phyloP scores from a whole-genome alignment of 1,284 basidiomycete species.

The Megacollybia platyphylla region DNA sequence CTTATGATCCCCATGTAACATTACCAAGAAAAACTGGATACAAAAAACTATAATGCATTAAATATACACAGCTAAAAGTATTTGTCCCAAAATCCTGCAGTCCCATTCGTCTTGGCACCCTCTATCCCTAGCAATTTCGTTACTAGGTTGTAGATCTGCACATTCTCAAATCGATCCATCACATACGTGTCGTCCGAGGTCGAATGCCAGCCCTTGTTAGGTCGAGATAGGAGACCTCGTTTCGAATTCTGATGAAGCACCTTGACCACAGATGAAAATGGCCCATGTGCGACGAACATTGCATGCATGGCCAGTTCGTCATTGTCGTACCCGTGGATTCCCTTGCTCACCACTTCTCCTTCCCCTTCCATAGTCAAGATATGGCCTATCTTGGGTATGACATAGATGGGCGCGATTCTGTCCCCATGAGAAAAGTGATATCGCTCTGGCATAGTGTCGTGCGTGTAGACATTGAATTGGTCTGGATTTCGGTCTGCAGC shows the following conservation, averaged over 20 bases:
- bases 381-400: conserved; percentile 73
- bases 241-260: conserved; percentile 24
- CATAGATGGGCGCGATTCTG: conserved; percentile 80
- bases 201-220: conserved; percentile 53
- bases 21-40: too few relatives aligned
- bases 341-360: conserved; percentile 59
- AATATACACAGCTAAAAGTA: conserved; percentile 34
- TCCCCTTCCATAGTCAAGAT: conserved; percentile 48
- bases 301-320: conserved; percentile 69
- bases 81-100: conserved; percentile 66
- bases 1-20: too few relatives aligned
- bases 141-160: conserved; percentile 78
- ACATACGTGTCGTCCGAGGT: conserved; percentile 52
- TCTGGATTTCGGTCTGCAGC: conserved; percentile 32
- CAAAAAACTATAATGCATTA: neutral
- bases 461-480: conserved; percentile 70
- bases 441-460: conserved; percentile 68
- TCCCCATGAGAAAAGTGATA: conserved; percentile 66
- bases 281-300: conserved; percentile 83
- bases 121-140: conserved; percentile 64
- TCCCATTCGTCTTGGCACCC: conserved; percentile 65
- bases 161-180: conserved; percentile 72
- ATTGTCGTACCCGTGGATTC: conserved; percentile 84
- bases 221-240: conserved; percentile 15
- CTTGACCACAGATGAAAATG: conserved; percentile 64